Conservation (phyloP, 345 rosid species). For the Lumnitzera littorea region DNA sequence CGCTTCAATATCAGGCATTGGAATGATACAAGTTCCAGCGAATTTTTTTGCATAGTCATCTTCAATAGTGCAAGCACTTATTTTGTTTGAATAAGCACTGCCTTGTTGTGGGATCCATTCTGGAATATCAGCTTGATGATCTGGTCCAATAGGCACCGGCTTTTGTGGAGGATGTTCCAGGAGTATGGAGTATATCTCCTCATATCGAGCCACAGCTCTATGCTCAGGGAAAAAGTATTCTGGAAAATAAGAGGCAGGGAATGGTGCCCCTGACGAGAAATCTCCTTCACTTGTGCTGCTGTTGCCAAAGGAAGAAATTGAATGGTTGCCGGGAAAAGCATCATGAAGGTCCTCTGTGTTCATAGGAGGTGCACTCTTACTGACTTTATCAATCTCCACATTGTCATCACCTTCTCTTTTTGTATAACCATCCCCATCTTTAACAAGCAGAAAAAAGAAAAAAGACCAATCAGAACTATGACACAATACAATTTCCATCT, state of each 20-base stretch:
- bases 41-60: constrained; percentile 21
- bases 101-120: constrained; percentile 7
- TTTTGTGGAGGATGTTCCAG: constrained; percentile 33
- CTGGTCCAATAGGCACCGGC: constrained; percentile 49
- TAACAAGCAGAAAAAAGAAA: constrained; percentile 1
- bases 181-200: constrained; percentile 24
- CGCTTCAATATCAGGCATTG: constrained; percentile 33
- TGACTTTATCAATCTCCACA: constrained; percentile 14
- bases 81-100: constrained; percentile 2
- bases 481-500: no score
- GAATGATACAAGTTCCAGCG: constrained; percentile 61
- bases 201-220: constrained; percentile 16
- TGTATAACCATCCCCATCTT: constrained; percentile 17
- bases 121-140: constrained; percentile 69
- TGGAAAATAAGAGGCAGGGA: constrained; percentile 11
- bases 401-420: constrained; percentile 5
- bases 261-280: constrained; percentile 15
- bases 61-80: constrained; percentile 4
- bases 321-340: constrained; percentile 12
- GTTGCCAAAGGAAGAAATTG: constrained; percentile 19
- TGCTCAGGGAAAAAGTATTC: constrained; percentile 20
- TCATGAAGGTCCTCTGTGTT: constrained; percentile 10
- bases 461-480: constrained; percentile 3
- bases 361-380: constrained; percentile 7
- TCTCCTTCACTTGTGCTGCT: constrained; percentile 26